Evolutionary conservation across 139 green algal species (phyloP), one percentile per base, ranked within the genome.

Genomic region (Tetradesmus obliquus): DNA sequence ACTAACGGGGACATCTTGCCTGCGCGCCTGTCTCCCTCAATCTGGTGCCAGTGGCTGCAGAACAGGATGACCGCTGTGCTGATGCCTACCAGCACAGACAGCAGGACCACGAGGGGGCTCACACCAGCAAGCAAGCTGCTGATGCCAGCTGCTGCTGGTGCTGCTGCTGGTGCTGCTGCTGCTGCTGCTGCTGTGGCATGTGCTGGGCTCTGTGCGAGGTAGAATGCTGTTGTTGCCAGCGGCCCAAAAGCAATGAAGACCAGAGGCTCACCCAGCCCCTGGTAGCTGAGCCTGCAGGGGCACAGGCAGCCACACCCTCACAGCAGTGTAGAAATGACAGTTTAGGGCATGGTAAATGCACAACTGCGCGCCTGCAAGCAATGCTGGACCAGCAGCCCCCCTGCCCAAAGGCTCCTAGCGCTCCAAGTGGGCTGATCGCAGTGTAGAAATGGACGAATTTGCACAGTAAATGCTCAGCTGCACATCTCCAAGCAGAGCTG

Each of bases 171-270:
- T 55, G 53, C 57, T 51, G 81, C 71, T 85, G 57, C 51, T 66
- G 81, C 22, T 84, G 58, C 32, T 53, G 79, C 66, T 51, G 57
- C 20, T 45, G 79, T 20, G 17, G 79, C 32, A 51, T 58, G 22
- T 4, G 86, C 62, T 80, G 93, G 86, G 32, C 32, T 86, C 9
- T 72, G 32, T 17, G 90, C 90, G 10, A 99, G 93, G 93, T 98
- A 99, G 94, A 99, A 99, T 13, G 98, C 98, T 51, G 92, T 93
- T 7, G 97, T 99, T 58, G 98, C 97, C 1, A 98, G 92, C 10
- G 97, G 98, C 0, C 98, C 98, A 91, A 99, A 99, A 0, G 98
- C 97, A 3, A 97, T 5, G 92, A 99, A 99, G 94, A 97, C 99
- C 19, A 99, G 94, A 2, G 98, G 97, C 95, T 99, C 98, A 0